Evolutionary conservation across 371 early-diverging fungal genomes (phyloP).

Genomic region (Mortierella sp.): DNA sequence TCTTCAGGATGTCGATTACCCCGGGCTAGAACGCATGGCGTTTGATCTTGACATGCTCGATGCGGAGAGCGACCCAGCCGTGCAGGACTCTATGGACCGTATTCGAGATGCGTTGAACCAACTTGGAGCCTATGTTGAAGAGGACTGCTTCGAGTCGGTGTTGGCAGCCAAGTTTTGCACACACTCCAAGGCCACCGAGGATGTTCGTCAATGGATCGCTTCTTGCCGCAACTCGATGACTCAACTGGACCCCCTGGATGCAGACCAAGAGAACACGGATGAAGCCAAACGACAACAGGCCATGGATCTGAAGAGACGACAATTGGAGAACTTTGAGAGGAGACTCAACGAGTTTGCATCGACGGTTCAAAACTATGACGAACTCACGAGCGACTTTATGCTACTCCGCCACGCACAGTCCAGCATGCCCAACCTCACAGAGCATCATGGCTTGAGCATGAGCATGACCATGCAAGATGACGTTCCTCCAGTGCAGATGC

Average conservation of each 20-base stretch:
- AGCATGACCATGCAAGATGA: background rate
- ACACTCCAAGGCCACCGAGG: constrained; percentile 51
- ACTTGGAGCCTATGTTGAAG: constrained; percentile 33
- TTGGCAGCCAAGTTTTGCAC: constrained; percentile 48
- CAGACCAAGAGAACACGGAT: constrained; percentile 9
- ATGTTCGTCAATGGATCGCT: constrained; percentile 51
- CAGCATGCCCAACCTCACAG: constrained; percentile 24
- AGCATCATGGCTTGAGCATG: background rate
- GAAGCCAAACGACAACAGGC: constrained; percentile 27
- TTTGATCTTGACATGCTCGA: constrained; percentile 42
- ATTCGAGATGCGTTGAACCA: constrained; percentile 32
- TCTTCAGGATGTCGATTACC: constrained; percentile 51
- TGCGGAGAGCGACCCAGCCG: constrained; percentile 18
- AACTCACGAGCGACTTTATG: constrained; percentile 46
- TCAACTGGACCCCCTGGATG: constrained; percentile 11
- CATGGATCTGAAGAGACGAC: constrained; percentile 29
- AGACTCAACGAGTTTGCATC: constrained; percentile 29
- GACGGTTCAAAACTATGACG: constrained; percentile 41
- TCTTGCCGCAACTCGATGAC: constrained; percentile 43
- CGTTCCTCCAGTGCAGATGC: constrained; percentile 26
- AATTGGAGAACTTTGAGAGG: constrained; percentile 37
- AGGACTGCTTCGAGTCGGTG: constrained; percentile 48
- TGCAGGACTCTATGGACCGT: constrained; percentile 48
- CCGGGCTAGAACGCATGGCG: constrained; percentile 38
- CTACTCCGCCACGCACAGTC: constrained; percentile 37